Evolutionary conservation across 192 early-diverging fungal genomes (phyloP), one percentile per base, ranked within the genome.

Genomic region (Gigaspora rosea): DNA sequence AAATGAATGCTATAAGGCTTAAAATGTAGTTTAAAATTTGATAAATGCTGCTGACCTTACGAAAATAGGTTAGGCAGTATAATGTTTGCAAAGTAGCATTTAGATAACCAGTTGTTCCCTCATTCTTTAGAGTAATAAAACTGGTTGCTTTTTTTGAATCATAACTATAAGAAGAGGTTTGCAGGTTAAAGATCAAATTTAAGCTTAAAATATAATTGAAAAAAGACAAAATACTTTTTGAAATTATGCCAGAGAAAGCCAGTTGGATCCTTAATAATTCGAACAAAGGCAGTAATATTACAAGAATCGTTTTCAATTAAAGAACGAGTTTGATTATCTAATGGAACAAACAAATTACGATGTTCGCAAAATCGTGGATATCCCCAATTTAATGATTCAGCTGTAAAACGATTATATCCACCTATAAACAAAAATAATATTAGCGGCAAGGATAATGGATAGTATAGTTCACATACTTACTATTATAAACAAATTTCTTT

Each of bases 91-190:
- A 86, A 20, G 98, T 85, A 63, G 96, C 96, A 85, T 98, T 99
- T 95, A 99, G 96, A 81, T 99, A 99, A 84, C 98, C 96, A 0
- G 98, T 99, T 1, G 96, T 95, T n/a, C 96, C 98, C 81, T 98
- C 96, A 81, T 99, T 99, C 77, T 93, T 93, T 68, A 99, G 83
- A 1, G 95, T 96, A 22, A 98, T 94, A 82, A 85, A 96, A 11
- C 97, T 96, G 47, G 96, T 96, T 80, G 90, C 86, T 70, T 88
- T 87, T 81, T 94, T 95, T 33, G 96, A 98, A 79, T 96, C 93
- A 85, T 94, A 97, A 78, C 91, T 92, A 54, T 73, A 73, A 0
- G 27, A 58, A 35, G 22, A 47, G 71, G 7, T 41, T 41, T 41
- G 41, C 41, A 73, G 54, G 56, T 73, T 73, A 73, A 73, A 50